Conservation (phyloP, 768 basidiomycete species). For the Amylocystis lapponica region DNA sequence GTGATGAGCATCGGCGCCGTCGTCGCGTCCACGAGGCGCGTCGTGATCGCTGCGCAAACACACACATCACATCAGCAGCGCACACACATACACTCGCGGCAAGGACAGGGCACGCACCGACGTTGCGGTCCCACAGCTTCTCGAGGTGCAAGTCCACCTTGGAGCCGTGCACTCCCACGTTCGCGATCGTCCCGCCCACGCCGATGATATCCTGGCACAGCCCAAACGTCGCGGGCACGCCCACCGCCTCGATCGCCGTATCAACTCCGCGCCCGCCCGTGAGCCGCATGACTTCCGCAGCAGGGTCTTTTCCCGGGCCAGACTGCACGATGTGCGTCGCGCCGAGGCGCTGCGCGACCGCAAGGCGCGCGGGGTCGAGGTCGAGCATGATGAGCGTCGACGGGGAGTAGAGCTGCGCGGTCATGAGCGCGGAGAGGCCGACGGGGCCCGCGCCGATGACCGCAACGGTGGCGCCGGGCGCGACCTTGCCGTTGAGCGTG, state of each 20-base stretch:
- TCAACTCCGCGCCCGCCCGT: constrained; percentile 21
- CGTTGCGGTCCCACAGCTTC: constrained; percentile 21
- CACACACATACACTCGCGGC: not conserved
- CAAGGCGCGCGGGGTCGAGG: constrained; percentile 14
- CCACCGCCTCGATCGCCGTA: constrained; percentile 20
- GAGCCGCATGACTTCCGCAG: constrained; percentile 16
- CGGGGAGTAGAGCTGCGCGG: constrained; percentile 19
- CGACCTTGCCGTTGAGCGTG: constrained; percentile 17
- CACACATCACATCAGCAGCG: not conserved
- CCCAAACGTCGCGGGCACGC: constrained; percentile 19
- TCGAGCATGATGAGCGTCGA: constrained; percentile 17
- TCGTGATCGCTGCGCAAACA: constrained; percentile 13
- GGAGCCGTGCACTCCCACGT: constrained; percentile 20
- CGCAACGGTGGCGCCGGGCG: constrained; percentile 17
- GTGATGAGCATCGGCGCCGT: constrained; percentile 16
- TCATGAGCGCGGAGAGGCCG: constrained; percentile 16
- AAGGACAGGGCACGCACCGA: constrained; percentile 9
- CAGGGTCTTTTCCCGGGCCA: constrained; percentile 11
- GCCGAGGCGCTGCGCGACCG: constrained; percentile 12
- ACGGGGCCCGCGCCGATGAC: constrained; percentile 21
- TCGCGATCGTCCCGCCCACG: constrained; percentile 22
- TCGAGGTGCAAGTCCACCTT: constrained; percentile 19
- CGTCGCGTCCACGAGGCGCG: constrained; percentile 18
- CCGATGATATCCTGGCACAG: constrained; percentile 21
- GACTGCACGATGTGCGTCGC: constrained; percentile 18